These are phyloP conservation scores for Penicillium glabrum DNA, from an alignment of 2,329 filamentous ascomycete genomes.

Conservation along the genomic window DNA sequence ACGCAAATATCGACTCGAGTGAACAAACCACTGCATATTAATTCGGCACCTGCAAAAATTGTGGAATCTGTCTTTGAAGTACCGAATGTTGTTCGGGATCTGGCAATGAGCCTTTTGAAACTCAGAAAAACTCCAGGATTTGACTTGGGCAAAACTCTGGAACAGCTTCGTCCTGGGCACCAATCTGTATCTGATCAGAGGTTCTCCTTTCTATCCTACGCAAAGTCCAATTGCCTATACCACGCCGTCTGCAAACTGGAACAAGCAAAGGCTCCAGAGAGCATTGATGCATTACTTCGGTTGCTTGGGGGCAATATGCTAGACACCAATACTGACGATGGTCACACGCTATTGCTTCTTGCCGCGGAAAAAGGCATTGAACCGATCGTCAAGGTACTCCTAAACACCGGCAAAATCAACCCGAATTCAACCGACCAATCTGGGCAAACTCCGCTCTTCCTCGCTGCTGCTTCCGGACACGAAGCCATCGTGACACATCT, in stretches of 20 bases:
- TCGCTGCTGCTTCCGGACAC: background rate
- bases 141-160: background rate
- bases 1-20: background rate
- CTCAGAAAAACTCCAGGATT: background rate
- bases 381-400: background rate
- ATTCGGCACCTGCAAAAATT: background rate
- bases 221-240: background rate
- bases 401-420: background rate
- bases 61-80: background rate
- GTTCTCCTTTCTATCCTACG: background rate
- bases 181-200: background rate
- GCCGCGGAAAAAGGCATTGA: background rate
- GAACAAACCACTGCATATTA: background rate
- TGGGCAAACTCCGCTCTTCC: background rate
- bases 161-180: background rate
- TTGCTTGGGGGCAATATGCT: background rate
- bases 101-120: background rate
- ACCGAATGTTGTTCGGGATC: background rate
- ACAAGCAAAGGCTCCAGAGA: background rate
- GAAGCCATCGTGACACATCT: background rate
- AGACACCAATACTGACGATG: background rate
- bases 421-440: background rate
- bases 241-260: background rate
- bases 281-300: background rate
- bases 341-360: background rate